Evolutionary conservation across 495 filamentous ascomycete genomes (phyloP).

Genomic region (Talaromyces wortmannii): DNA sequence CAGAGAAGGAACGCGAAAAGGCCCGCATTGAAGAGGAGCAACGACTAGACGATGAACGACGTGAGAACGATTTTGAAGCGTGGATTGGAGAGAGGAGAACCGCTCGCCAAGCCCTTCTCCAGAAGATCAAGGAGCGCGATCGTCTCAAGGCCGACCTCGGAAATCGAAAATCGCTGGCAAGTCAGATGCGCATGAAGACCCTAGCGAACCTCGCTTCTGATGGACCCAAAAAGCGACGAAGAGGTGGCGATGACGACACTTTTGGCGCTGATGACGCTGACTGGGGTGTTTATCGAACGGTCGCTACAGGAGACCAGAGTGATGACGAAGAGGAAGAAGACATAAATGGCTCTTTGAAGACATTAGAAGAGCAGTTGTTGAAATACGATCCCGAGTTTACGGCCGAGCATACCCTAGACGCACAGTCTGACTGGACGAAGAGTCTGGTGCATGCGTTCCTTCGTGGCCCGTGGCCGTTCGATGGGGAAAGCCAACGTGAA

Average conservation of each 20-base stretch:
- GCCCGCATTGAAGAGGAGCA: slow-evolving; percentile 76
- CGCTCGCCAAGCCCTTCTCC: slow-evolving; percentile 64
- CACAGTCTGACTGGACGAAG: slow-evolving; percentile 91
- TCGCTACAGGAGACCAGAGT: slow-evolving; percentile 69
- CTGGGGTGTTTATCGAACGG: slow-evolving; percentile 91
- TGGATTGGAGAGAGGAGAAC: slow-evolving; percentile 78
- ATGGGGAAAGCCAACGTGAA: slow-evolving; percentile 72
- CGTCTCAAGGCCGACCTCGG: slow-evolving; percentile 86
- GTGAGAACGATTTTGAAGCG: slow-evolving; percentile 74
- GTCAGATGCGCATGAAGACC: slow-evolving; percentile 94
- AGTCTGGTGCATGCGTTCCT: slow-evolving; percentile 82
- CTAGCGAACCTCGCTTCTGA: slow-evolving; percentile 96
- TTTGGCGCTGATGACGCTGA: slow-evolving; percentile 97
- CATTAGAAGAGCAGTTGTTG: slow-evolving; percentile 76
- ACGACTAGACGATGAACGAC: slow-evolving; percentile 71
- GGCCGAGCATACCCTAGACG: slow-evolving; percentile 83
- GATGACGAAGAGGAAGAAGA: slow-evolving; percentile 88
- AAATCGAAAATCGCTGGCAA: slow-evolving; percentile 92
- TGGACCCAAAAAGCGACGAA: slow-evolving; percentile 74
- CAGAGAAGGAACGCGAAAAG: slow-evolving; percentile 89
- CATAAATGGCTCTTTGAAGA: slow-evolving; percentile 59
- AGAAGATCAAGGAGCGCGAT: slow-evolving; percentile 87
- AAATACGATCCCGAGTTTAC: slow-evolving; percentile 82
- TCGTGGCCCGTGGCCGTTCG: slow-evolving; percentile 79
- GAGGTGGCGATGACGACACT: slow-evolving; percentile 76